Percentiles rank a stretch among this genome's conserved stretches.
Evolutionary conservation across 768 basidiomycete genomes (phyloP).

Genomic region (Mycena metata): DNA sequence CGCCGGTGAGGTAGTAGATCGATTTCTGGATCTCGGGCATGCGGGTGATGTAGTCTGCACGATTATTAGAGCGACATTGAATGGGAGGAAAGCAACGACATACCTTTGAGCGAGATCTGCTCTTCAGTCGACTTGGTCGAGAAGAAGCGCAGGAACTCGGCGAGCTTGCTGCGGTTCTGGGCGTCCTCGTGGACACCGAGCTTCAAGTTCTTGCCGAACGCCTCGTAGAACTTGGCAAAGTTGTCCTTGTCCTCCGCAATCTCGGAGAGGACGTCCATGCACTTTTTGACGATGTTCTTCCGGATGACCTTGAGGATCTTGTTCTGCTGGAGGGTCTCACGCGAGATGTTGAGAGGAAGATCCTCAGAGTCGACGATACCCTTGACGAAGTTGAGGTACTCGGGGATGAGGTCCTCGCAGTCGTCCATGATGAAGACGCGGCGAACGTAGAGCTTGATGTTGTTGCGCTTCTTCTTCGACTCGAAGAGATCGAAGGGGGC

Average conservation of each 20-base stretch:
- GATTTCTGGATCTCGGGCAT: conserved; percentile 99
- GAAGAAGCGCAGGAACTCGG: conserved; percentile 98
- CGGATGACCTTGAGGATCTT: conserved; percentile 99
- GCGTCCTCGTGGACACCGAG: conserved; percentile 99
- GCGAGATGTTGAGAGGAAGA: conserved; percentile 99
- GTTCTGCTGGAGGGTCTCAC: conserved; percentile 99
- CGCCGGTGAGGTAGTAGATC: conserved; percentile 99
- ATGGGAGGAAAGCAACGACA: background rate
- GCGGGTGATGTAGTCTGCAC: conserved; percentile 95
- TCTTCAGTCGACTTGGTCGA: conserved; percentile 95
- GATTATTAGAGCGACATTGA: conserved; percentile 6
- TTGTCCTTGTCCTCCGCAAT: conserved; percentile 99
- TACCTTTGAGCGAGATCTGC: conserved; percentile 93
- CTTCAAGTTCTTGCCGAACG: conserved; percentile 99
- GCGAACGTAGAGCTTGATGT: conserved; percentile 99
- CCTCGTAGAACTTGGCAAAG: conserved; percentile 96
- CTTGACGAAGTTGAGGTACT: conserved; percentile 99
- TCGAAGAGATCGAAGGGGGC: conserved; percentile 99
- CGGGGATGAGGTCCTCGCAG: conserved; percentile 98
- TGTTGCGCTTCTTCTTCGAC: conserved; percentile 99
- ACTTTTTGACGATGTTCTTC: conserved; percentile 99
- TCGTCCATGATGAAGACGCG: conserved; percentile 99
- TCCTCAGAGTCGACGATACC: conserved; percentile 99
- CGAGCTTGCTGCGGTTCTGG: conserved; percentile 99
- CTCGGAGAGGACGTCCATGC: conserved; percentile 93